Evolutionary conservation across 2,329 filamentous ascomycete species (phyloP), one percentile per base, ranked within the genome.

Genomic region (Aspergillus fumigatiaffinis): DNA sequence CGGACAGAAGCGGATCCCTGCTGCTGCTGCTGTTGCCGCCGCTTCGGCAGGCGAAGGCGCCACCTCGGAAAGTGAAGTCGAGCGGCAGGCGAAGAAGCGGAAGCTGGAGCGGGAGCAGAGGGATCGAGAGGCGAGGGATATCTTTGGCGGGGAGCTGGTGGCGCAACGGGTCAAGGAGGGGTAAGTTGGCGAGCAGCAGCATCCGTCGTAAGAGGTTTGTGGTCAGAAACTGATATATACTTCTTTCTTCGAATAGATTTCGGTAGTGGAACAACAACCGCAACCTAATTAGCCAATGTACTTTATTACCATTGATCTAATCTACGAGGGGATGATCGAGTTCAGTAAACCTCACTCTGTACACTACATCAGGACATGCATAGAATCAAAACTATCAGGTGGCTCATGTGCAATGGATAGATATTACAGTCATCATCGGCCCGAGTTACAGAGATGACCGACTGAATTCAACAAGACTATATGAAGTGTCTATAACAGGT

Each of bases 1-100:
- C 1, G 72, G 68, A 1, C 73, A 76, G 64, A 79, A 80, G 63
- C 69, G 77, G 21, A 74, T 74, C 17, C 71, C 71, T 10, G 66
- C 73, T 9, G 70, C 73, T 9, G 70, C 71, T 21, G 68, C 66
- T 21, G 53, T 63, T 1, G 61, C 64, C 2, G 62, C 64, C 4
- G 61, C 63, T 1, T 53, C 53, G 3, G 42, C 58, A 3, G 68
- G 60, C 6, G 69, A 67, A 2, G 52, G 66, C 4, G 68, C 63
- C 4, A 68, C 65, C 0, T 73, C 69, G 3, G 73, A 73, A 52
- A 74, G 68, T 41, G 72, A 75, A 52, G 63, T 70, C 50, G 73
- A 75, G 55, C 68, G 72, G 4, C 57, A 70, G 21, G 69, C 71
- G n/a, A 77, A 77, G 62, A 76, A 76, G 60, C 65, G 74, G 52